Conservation (phyloP, 176 grass and related monocot species). For the Microstegium vimineum region DNA sequence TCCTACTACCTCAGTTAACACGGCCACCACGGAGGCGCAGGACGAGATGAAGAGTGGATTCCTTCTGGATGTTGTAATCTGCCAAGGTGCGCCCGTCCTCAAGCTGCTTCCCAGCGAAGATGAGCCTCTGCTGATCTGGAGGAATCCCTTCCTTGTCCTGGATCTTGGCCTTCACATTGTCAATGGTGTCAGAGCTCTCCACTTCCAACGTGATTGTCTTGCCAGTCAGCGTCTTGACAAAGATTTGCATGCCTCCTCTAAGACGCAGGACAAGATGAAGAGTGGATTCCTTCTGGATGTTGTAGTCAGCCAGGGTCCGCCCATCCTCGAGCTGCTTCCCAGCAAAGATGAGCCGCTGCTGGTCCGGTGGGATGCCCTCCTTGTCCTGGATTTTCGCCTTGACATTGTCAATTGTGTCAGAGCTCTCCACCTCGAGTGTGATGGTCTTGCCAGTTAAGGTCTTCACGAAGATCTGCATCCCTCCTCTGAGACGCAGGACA, state of each 20-base stretch:
- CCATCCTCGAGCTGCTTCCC: conserved; percentile 34
- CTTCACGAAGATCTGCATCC: conserved; percentile 36
- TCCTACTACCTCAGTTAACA: not conserved
- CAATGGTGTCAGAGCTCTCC: conserved; percentile 32
- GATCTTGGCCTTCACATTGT: conserved; percentile 33
- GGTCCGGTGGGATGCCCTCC: conserved; percentile 21
- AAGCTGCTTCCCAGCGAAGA: conserved; percentile 32
- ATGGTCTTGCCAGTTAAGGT: conserved; percentile 26
- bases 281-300: conserved; percentile 37
- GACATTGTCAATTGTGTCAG: conserved; percentile 30
- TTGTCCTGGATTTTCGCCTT: conserved; percentile 25
- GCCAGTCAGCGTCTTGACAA: conserved; percentile 34
- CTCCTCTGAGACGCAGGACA: not conserved
- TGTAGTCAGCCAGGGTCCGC: conserved; percentile 23
- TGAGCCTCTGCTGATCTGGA: conserved; percentile 30
- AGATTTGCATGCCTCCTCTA: conserved; percentile 35
- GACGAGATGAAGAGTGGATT: conserved; percentile 43
- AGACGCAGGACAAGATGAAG: conserved; percentile 31
- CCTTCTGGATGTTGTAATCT: conserved; percentile 44
- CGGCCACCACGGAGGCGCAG: conserved; percentile 21
- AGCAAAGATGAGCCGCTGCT: conserved; percentile 32
- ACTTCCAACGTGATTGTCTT: conserved; percentile 34
- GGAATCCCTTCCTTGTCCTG: conserved; percentile 36
- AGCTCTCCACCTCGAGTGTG: conserved; percentile 25
- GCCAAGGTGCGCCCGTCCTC: conserved; percentile 32